Base-by-base conservation (phyloP, 345 rosid species). In the Salix brachista region DNA sequence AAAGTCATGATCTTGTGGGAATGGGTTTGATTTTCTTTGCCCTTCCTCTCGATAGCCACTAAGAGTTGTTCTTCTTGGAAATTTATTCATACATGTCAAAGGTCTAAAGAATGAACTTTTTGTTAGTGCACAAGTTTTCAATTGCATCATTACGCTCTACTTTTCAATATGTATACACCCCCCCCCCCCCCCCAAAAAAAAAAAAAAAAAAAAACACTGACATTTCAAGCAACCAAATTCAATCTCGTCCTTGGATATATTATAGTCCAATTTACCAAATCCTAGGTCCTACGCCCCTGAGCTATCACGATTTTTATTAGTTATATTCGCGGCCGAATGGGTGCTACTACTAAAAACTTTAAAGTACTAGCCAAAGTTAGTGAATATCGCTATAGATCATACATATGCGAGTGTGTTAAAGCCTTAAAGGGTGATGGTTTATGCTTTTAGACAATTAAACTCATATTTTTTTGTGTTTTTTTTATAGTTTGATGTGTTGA, bases 121-220 rank as follows among this genome's bases (percentile, higher is more conserved):
- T 70, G 28, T 52, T 58, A 81, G 75, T 46, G 76, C 71, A 37
- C 74, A 69, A 74, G 75, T 70, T 80, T 80, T 82, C 79, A 80
- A 78, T 58, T 73, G 69, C 61, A 41, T 75, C 68, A 44, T 70
- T 25, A 44, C 62, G 62, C 62, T n/a, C 5, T 58, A 9, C 28
- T 58, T 58, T 58, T 58, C 62, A 58, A 58, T 58, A 58, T 32
- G 34, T 56, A 23, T 0, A 34, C 5, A n/a, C n/a, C n/a, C n/a
- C n/a, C n/a, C n/a, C n/a, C n/a, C n/a, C n/a, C n/a, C n/a, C n/a
- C n/a, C n/a, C n/a, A n/a, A n/a, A n/a, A n/a, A n/a, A n/a, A n/a
- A n/a, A n/a, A n/a, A n/a, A n/a, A n/a, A n/a, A n/a, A n/a, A n/a
- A n/a, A n/a, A 56, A 21, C 62, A 56, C 12, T n/a, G 17, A 36